phyloP scores from a whole-genome alignment of 139 green algal species.

The Bryopsis sp. region DNA sequence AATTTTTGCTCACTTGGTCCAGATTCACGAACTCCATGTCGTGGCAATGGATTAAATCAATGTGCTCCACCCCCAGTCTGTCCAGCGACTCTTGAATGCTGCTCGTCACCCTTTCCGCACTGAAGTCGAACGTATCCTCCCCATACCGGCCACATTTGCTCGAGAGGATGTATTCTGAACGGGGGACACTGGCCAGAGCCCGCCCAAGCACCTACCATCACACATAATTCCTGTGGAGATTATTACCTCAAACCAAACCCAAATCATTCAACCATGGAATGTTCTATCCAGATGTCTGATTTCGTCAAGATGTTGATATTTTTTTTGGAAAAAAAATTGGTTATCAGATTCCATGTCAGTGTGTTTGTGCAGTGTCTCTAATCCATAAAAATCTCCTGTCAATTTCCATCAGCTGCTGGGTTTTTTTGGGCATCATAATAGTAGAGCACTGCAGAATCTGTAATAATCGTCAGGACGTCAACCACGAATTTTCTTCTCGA shows the following conservation, averaged over 20 bases:
- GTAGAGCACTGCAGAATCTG: not conserved
- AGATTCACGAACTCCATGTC: slow-evolving; percentile 90
- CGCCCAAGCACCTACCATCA: slow-evolving; percentile 68
- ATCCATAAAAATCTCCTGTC: too few relatives aligned
- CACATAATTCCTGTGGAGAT: too few relatives aligned
- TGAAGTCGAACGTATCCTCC: slow-evolving; percentile 76
- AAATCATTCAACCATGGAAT: too few relatives aligned
- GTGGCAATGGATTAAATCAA: slow-evolving; percentile 89
- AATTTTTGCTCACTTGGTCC: slow-evolving; percentile 46
- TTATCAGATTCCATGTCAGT: too few relatives aligned
- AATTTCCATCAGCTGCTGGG: too few relatives aligned
- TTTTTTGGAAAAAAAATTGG: too few relatives aligned
- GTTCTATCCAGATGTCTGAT: too few relatives aligned
- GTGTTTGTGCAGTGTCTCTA: too few relatives aligned
- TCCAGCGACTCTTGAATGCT: slow-evolving; percentile 67
- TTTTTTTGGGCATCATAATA: not conserved
- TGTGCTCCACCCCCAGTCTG: slow-evolving; percentile 64
- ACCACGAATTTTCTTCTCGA: too few relatives aligned
- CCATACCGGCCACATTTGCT: slow-evolving; percentile 86
- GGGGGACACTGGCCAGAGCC: slow-evolving; percentile 60
- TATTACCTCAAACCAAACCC: too few relatives aligned
- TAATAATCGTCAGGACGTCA: not conserved
- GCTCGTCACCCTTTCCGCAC: slow-evolving; percentile 51
- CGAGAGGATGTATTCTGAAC: slow-evolving; percentile 68
- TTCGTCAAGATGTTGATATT: too few relatives aligned